Evolutionary conservation across 129 eudicot genomes (phyloP).

Genomic region (Ambrosia trifida): DNA sequence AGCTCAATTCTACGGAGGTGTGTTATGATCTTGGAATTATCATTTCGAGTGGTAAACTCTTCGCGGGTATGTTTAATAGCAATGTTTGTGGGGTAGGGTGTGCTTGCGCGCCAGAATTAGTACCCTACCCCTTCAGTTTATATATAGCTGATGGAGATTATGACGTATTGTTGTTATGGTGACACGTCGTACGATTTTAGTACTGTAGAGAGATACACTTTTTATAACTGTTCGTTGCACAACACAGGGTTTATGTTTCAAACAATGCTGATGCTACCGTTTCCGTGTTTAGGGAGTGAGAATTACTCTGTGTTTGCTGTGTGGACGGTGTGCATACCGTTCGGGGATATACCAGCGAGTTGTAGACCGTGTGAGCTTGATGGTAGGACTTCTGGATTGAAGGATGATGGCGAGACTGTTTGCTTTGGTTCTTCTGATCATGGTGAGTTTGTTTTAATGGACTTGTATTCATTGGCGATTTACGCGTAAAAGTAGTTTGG

Average conservation of each 20-base stretch:
- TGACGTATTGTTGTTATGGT: too few relatives aligned
- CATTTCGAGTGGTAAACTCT: too few relatives aligned
- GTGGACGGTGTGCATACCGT: conserved; percentile 14
- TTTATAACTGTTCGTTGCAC: conserved; percentile 54
- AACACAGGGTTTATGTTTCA: conserved; percentile 5
- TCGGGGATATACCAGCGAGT: conserved; percentile 36
- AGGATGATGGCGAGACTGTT: conserved; percentile 35
- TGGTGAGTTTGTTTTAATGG: conserved; percentile 25
- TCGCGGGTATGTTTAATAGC: too few relatives aligned
- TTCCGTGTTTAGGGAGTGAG: conserved; percentile 44
- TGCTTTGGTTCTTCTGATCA: conserved; percentile 31
- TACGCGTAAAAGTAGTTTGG: not conserved
- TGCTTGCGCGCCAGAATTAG: too few relatives aligned
- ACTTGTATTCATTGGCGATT: conserved; percentile 10
- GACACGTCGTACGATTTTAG: conserved; percentile 35
- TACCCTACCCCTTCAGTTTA: too few relatives aligned
- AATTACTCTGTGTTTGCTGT: conserved; percentile 49
- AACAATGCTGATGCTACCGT: conserved; percentile 24
- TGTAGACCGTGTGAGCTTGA: conserved; percentile 52
- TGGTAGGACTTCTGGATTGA: conserved; percentile 61
- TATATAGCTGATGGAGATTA: too few relatives aligned
- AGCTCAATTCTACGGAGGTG: too few relatives aligned
- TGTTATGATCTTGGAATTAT: too few relatives aligned
- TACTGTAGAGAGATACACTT: conserved; percentile 22
- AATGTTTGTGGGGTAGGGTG: too few relatives aligned